Evolutionary conservation across 1,284 basidiomycete species (phyloP), one percentile per base, ranked within the genome.

Genomic region (Psilocybe mexicana): DNA sequence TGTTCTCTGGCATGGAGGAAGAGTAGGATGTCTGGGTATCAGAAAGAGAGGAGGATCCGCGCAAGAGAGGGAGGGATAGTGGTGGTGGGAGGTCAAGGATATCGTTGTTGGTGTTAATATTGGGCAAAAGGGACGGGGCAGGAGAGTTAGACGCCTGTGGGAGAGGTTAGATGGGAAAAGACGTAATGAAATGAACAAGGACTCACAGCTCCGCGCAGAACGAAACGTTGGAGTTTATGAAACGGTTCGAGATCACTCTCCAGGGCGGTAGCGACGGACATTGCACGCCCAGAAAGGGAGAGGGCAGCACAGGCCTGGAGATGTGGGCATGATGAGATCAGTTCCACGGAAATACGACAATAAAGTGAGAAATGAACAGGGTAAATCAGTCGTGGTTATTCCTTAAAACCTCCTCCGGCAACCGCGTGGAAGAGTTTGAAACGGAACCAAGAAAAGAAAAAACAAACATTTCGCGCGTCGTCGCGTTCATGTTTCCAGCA

Each of bases 201-300:
- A 50, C 55, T 30, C 47, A 61, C 55, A 44, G 57, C 43, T 61
- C 71, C 64, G 47, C 56, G 59, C 33, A 80, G 64, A 57, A 80
- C 73, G 60, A 86, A 69, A 45, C 77, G 79, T 63, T 73, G 72
- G 59, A 88, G 74, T 57, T 82, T 83, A 52, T 78, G 70, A 59
- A 83, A 77, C 11, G 83, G 83, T 62, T 86, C 79, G 45, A 88
- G 76, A 64, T 88, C 85, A 53, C 69, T 69, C 67, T 87, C 85
- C 50, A 86, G 78, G 18, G 84, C 85, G 48, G 84, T 77, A 8
- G 77, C 69, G 49, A 82, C 74, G 30, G 76, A 72, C 65, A 87
- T 74, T 52, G 76, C 67, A 25, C 77, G 72, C 44, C 77, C 72
- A 54, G 79, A 76, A 59, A 83, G 76, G 42, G 75, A 73, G 52